phyloP scores from a whole-genome alignment of 176 grass and related monocot genomes.

The Puya raimondii region DNA sequence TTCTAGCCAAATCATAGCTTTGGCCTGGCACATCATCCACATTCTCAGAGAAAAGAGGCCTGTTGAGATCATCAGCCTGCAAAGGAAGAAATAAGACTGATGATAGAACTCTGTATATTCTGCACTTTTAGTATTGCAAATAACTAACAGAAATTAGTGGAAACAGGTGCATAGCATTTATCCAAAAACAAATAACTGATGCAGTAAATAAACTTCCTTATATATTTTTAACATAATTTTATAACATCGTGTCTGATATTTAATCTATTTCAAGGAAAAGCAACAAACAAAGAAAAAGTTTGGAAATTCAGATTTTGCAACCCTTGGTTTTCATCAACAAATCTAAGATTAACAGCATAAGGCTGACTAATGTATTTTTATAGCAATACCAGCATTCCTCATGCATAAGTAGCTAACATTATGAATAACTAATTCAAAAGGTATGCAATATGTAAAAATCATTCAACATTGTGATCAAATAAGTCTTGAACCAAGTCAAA shows the following conservation, averaged over 20 bases:
- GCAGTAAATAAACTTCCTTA: no score
- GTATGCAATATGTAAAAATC: neutral
- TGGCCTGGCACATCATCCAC: conserved; percentile 19
- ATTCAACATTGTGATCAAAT: neutral
- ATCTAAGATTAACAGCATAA: no score
- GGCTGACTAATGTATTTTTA: no score
- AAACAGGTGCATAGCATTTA: neutral
- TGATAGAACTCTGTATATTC: neutral
- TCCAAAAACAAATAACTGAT: no score
- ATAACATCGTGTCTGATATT: no score
- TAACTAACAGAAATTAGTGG: neutral
- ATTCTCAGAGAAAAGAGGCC: conserved; percentile 56
- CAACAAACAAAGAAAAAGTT: no score
- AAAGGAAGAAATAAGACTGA: conserved; percentile 20
- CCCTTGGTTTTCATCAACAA: no score
- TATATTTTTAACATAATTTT: no score
- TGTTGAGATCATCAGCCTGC: conserved; percentile 62
- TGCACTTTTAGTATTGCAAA: neutral
- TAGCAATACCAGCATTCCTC: no score
- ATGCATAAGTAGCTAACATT: no score
- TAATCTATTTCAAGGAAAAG: no score
- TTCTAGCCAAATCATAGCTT: conserved; percentile 34
- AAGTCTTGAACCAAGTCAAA: neutral
- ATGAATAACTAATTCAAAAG: neutral
- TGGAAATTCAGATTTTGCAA: no score